These are phyloP conservation scores for Fusarium sp. DNA, from an alignment of 2,329 filamentous ascomycete species.

Conservation along the genomic window DNA sequence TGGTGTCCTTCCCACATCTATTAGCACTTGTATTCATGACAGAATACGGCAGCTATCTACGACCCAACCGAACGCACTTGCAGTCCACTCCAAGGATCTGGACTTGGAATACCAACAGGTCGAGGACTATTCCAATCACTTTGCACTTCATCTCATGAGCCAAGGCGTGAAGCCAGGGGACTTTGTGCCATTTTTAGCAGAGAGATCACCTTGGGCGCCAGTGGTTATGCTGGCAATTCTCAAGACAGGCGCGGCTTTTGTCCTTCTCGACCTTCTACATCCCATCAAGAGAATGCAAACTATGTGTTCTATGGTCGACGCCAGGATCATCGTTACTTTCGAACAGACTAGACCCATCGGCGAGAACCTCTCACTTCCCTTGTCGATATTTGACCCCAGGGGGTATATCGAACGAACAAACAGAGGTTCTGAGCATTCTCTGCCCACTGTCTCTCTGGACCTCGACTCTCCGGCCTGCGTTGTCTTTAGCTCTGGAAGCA, in stretches of 20 bases:
- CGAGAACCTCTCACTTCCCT: neutral
- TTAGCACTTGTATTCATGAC: neutral
- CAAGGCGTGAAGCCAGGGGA: neutral
- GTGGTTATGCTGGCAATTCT: slow-evolving; percentile 1
- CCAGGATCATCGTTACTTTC: neutral
- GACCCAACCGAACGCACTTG: neutral
- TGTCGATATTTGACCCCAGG: neutral
- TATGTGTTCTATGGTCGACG: slow-evolving; percentile 1
- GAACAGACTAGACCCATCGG: neutral
- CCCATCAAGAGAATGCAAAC: neutral
- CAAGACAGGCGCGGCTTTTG: neutral
- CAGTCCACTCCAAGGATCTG: neutral
- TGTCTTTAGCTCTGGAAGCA: slow-evolving; percentile 1
- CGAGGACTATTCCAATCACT: neutral
- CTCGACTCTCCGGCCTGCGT: neutral
- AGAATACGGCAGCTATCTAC: neutral
- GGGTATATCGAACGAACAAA: fast-evolving
- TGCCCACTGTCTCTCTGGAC: fast-evolving
- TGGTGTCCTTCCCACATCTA: neutral
- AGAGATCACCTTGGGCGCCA: slow-evolving; percentile 4
- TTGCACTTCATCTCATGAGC: neutral
- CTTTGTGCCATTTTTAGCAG: neutral
- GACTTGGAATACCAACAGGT: neutral
- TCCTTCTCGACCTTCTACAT: neutral
- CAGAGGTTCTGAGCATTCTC: fast-evolving